These are phyloP conservation scores for Otatea glauca DNA, from an alignment of 176 grass and related monocot species.

Conservation along the genomic window DNA sequence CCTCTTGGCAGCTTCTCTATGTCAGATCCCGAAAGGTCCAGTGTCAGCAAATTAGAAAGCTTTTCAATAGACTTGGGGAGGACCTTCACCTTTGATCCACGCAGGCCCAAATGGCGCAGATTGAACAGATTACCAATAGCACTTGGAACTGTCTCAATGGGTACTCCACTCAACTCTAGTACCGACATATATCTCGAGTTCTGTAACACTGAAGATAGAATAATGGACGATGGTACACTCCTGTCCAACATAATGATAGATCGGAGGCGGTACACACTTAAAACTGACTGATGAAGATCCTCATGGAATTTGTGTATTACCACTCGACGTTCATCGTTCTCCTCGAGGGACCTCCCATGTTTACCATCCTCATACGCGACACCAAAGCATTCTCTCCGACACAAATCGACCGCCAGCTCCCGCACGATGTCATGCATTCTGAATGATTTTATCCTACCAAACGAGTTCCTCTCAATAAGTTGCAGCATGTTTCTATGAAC, in stretches of 20 bases:
- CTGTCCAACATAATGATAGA: constrained; percentile 3
- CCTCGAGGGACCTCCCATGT: too few relatives aligned
- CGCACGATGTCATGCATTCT: background rate
- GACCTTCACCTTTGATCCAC: constrained; percentile 30
- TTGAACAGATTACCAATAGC: constrained; percentile 38
- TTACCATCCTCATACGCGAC: background rate
- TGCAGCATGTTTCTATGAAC: background rate
- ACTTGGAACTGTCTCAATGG: background rate
- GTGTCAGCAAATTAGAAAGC: constrained; percentile 11
- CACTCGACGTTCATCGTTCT: background rate
- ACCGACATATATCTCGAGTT: constrained; percentile 28
- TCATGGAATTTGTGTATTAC: background rate
- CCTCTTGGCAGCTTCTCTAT: constrained; percentile 3
- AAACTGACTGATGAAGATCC: background rate
- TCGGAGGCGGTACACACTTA: background rate
- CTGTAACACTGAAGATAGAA: background rate
- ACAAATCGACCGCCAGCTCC: background rate
- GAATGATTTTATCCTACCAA: background rate
- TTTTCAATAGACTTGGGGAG: constrained; percentile 34
- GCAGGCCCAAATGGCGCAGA: constrained; percentile 38
- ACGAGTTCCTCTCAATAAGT: background rate
- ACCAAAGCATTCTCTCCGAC: background rate
- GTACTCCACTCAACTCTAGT: constrained; percentile 9
- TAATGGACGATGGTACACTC: background rate
- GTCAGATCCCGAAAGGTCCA: background rate